phyloP scores from a whole-genome alignment of 352 stramenopile species.

The Aphanomyces euteiches region DNA sequence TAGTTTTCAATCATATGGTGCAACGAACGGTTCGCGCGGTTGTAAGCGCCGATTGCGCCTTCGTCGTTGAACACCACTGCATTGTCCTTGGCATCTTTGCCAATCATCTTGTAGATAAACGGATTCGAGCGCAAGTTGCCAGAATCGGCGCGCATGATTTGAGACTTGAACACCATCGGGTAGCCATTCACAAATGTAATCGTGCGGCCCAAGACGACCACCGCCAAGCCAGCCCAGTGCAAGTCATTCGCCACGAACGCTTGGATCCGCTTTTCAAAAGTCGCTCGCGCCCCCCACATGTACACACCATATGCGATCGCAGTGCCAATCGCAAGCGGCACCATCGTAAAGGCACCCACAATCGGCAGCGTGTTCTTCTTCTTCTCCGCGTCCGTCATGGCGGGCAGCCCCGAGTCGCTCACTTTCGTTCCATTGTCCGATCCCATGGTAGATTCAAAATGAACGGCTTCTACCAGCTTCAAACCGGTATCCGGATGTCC shows the following conservation, averaged over 20 bases:
- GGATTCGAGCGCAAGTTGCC: slow-evolving; percentile 31
- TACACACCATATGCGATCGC: slow-evolving; percentile 18
- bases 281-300: slow-evolving; percentile 1
- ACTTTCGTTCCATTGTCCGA: slow-evolving; percentile 22
- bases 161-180: slow-evolving; percentile 11
- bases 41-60: slow-evolving; percentile 23
- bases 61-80: slow-evolving; percentile 24
- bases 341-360: background rate
- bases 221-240: slow-evolving; percentile 15
- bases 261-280: slow-evolving; percentile 23
- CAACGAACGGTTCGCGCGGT: slow-evolving; percentile 30
- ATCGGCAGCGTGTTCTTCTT: background rate
- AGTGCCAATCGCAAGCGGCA: slow-evolving; percentile 14
- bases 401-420: slow-evolving; percentile 15
- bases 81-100: slow-evolving; percentile 22
- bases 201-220: slow-evolving; percentile 23
- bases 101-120: slow-evolving; percentile 31
- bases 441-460: slow-evolving; percentile 2
- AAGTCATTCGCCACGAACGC: slow-evolving; percentile 15
- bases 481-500: background rate
- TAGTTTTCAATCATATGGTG: slow-evolving; percentile 33
- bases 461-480: background rate
- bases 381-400: slow-evolving; percentile 27
- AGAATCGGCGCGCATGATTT: slow-evolving; percentile 19
- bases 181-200: slow-evolving; percentile 26